phyloP scores from a whole-genome alignment of 176 grass and related monocot species.

The Oryza officinalis region DNA sequence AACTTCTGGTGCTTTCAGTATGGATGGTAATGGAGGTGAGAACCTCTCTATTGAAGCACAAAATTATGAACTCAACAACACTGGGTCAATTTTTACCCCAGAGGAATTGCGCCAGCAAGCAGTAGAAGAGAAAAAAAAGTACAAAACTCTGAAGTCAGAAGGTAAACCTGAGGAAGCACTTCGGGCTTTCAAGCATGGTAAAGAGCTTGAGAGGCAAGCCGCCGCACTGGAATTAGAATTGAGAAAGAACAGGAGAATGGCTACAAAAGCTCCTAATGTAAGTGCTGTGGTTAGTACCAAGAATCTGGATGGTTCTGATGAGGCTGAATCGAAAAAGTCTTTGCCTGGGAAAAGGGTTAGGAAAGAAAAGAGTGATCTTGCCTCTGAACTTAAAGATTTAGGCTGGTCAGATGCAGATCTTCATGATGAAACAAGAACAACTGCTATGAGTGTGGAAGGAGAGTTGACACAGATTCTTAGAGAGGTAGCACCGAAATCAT shows the following conservation, averaged over 20 bases:
- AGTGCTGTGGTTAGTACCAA: slow-evolving; percentile 17
- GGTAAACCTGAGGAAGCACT: slow-evolving; percentile 91
- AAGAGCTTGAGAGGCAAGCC: slow-evolving; percentile 90
- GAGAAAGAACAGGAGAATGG: slow-evolving; percentile 65
- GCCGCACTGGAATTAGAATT: slow-evolving; percentile 65
- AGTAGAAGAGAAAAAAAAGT: slow-evolving; percentile 86
- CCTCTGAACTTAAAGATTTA: slow-evolving; percentile 79
- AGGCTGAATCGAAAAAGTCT: slow-evolving; percentile 40
- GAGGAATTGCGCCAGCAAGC: slow-evolving; percentile 84
- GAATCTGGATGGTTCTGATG: slow-evolving; percentile 40
- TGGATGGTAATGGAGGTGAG: slow-evolving; percentile 37
- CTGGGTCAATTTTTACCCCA: slow-evolving; percentile 59
- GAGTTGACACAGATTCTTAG: slow-evolving; percentile 86
- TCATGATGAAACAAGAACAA: slow-evolving; percentile 60
- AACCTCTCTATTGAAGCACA: slow-evolving; percentile 51
- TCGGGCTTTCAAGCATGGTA: slow-evolving; percentile 81
- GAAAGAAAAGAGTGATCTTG: slow-evolving; percentile 76
- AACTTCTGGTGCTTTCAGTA: slow-evolving; percentile 28
- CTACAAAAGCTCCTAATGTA: slow-evolving; percentile 46
- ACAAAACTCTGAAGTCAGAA: slow-evolving; percentile 76
- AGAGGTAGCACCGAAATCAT: slow-evolving; percentile 63
- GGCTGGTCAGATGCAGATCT: slow-evolving; percentile 94
- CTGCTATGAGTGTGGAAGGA: slow-evolving; percentile 71
- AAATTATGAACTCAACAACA: slow-evolving; percentile 46
- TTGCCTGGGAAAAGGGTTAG: slow-evolving; percentile 54